Evolutionary conservation across 2,329 filamentous ascomycete species (phyloP).

Genomic region (Penicillium crustosum): DNA sequence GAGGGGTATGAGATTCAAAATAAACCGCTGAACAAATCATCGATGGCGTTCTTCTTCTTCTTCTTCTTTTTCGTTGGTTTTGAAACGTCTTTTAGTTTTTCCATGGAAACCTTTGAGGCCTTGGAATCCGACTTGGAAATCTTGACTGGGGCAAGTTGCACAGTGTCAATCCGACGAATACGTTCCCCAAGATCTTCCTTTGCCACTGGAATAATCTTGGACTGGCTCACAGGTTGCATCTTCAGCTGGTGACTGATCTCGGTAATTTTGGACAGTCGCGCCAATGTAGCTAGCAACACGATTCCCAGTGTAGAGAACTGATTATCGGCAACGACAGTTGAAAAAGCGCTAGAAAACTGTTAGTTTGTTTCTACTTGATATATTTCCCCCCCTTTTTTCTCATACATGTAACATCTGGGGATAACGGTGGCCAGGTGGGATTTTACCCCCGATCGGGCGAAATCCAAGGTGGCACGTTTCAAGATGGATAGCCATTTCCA

Average conservation of each 20-base stretch:
- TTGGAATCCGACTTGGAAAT: not conserved
- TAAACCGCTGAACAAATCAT: constrained; percentile 68
- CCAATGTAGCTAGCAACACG: constrained; percentile 64
- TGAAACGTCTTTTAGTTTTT: constrained; percentile 2
- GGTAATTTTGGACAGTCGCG: constrained; percentile 53
- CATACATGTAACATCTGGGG: constrained; percentile 46
- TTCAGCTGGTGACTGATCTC: constrained; percentile 37
- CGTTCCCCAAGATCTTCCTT: constrained; percentile 30
- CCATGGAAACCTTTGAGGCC: not conserved
- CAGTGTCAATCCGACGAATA: constrained; percentile 20
- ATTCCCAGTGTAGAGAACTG: constrained; percentile 72
- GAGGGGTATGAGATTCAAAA: constrained; percentile 30
- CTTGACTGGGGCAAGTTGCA: not conserved
- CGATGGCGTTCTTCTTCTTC: constrained; percentile 65
- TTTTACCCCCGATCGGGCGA: constrained; percentile 47
- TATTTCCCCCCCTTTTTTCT: not conserved
- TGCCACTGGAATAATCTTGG: not conserved
- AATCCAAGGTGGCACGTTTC: constrained; percentile 61
- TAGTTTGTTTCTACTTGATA: not conserved
- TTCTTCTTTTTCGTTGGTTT: constrained; percentile 52
- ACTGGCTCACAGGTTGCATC: not conserved
- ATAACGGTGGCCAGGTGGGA: constrained; percentile 36
- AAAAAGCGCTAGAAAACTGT: constrained; percentile 52
- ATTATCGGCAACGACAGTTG: constrained; percentile 67
- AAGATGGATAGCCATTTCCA: constrained; percentile 73